These are phyloP conservation scores for Naganishia cerealis DNA, from an alignment of 1,284 basidiomycete genomes.

Conservation along the genomic window DNA sequence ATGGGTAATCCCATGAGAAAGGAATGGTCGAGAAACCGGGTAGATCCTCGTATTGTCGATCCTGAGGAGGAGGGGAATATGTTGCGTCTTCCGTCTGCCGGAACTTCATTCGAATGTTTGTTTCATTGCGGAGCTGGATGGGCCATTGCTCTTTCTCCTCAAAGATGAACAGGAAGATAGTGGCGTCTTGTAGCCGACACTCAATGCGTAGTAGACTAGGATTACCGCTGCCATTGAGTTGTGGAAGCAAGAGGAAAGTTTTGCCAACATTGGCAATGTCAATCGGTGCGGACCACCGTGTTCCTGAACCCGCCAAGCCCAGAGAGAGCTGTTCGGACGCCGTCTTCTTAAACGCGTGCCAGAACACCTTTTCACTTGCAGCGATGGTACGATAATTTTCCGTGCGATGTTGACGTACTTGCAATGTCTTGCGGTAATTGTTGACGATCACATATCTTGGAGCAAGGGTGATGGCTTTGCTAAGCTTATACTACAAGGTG, in stretches of 20 bases:
- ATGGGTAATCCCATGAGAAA: slow-evolving; percentile 96
- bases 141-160: slow-evolving; percentile 76
- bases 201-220: slow-evolving; percentile 73
- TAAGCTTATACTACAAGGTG: slow-evolving; percentile 73
- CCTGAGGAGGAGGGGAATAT: slow-evolving; percentile 54
- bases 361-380: slow-evolving; percentile 68
- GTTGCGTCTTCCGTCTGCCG: slow-evolving; percentile 64
- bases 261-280: slow-evolving; percentile 88
- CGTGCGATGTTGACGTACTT: slow-evolving; percentile 79
- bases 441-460: slow-evolving; percentile 93
- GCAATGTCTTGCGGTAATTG: slow-evolving; percentile 67
- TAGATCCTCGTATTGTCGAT: slow-evolving; percentile 32
- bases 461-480: slow-evolving; percentile 87
- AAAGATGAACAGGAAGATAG: slow-evolving; percentile 79
- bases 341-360: slow-evolving; percentile 67
- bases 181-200: slow-evolving; percentile 79
- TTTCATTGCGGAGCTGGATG: slow-evolving; percentile 86
- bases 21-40: slow-evolving; percentile 23
- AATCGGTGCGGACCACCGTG: slow-evolving; percentile 70
- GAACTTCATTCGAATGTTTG: slow-evolving; percentile 69
- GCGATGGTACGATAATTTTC: slow-evolving; percentile 59
- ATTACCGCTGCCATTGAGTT: slow-evolving; percentile 55
- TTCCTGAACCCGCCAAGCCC: slow-evolving; percentile 71
- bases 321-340: slow-evolving; percentile 72
- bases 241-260: slow-evolving; percentile 65